Conservation (phyloP, 495 filamentous ascomycete species). For the Rhypophila decipiens region DNA sequence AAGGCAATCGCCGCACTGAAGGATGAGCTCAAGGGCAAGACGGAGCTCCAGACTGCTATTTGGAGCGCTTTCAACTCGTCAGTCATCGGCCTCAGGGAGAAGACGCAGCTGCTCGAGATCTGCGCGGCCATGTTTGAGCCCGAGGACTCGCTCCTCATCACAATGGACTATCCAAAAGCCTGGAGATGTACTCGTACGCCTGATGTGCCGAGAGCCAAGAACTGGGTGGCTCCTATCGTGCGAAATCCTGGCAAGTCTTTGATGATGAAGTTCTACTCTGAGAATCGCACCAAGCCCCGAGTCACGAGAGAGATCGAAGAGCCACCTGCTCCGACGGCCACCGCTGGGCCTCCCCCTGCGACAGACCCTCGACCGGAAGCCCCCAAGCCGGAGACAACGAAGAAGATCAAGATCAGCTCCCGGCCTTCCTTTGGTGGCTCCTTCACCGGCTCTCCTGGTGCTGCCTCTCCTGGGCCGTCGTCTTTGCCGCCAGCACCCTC, state of each 20-base stretch:
- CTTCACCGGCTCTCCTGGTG: constrained; percentile 9
- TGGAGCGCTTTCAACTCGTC: constrained; percentile 73
- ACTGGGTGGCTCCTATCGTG: background rate
- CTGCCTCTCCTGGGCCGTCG: background rate
- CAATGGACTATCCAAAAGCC: constrained; percentile 62
- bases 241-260: constrained; percentile 16
- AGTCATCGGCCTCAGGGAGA: constrained; percentile 59
- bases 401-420: constrained; percentile 27
- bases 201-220: background rate
- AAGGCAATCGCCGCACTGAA: constrained; percentile 73
- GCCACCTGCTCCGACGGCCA: background rate
- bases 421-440: constrained; percentile 19
- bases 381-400: constrained; percentile 20
- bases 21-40: constrained; percentile 56
- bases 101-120: constrained; percentile 69
- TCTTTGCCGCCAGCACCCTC: constrained; percentile 2
- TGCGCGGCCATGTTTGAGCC: constrained; percentile 68
- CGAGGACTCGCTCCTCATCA: constrained; percentile 53
- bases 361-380: constrained; percentile 17
- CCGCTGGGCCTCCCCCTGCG: constrained; percentile 7
- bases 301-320: constrained; percentile 13
- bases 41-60: constrained; percentile 58
- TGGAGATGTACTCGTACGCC: constrained; percentile 55
- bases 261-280: constrained; percentile 25
- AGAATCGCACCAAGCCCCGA: constrained; percentile 27